A percentile compares a stretch with the other conserved stretches of the same genome.
Conservation (phyloP, 1,139 yeast genomes). For the Kluyveromyces marxianus region DNA sequence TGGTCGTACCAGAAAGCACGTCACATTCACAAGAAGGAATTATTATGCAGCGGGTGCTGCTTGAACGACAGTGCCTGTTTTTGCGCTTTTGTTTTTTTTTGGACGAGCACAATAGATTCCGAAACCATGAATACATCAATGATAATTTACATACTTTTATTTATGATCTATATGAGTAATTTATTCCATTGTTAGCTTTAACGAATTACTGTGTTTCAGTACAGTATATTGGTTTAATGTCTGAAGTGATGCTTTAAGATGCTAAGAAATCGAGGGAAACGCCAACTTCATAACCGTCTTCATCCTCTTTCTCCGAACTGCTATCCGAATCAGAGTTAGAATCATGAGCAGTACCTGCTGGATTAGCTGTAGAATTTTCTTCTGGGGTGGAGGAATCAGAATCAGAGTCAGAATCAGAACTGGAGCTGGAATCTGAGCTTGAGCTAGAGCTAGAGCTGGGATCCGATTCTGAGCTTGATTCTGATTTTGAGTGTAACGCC, state of each 20-base stretch:
- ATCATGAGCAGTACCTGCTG: too few relatives aligned
- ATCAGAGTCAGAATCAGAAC: conserved; percentile 4
- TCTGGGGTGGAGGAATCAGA: conserved; percentile 2
- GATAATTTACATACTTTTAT: background rate
- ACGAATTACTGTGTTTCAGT: background rate
- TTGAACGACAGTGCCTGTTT: conserved; percentile 8
- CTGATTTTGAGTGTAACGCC: background rate
- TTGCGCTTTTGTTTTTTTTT: background rate
- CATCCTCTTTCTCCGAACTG: conserved; percentile 15
- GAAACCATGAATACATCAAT: background rate
- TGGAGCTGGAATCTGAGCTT: background rate
- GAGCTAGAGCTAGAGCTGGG: background rate
- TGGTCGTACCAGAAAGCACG: conserved; percentile 55
- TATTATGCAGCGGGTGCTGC: conserved; percentile 39
- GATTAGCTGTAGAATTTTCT: background rate
- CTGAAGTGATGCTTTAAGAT: conserved; percentile 9
- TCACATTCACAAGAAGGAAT: conserved; percentile 34
- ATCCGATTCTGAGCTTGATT: background rate
- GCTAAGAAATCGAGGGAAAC: conserved; percentile 21
- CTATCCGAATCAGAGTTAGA: background rate
- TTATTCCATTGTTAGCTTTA: too few relatives aligned
- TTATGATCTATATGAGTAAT: background rate
- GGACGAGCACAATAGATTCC: background rate
- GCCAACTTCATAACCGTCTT: conserved; percentile 23
- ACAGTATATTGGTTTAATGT: background rate